Base-by-base conservation (phyloP, 2,329 filamentous ascomycete genomes). In the Arthroderma sp. region DNA sequence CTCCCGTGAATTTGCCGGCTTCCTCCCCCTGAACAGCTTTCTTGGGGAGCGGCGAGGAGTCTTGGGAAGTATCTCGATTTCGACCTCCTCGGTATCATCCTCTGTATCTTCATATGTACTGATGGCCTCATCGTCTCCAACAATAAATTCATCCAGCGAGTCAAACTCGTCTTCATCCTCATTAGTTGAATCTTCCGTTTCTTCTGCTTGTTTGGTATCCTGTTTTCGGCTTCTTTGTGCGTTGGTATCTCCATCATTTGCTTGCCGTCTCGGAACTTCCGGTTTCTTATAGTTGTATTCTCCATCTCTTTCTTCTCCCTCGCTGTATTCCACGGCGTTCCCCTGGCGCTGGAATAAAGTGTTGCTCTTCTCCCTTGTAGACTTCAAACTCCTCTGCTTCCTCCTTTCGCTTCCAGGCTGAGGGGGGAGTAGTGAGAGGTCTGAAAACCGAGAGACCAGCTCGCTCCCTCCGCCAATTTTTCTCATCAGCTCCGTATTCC, bases 111-210 rank as follows among this genome's bases (percentile, higher is more conserved):
- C 59, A 47, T 59, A 51, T 30, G 55, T 62, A 46, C 61, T 65
- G 27, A 56, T 44, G 41, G 64, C 57, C 8, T 65, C 61, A 55
- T 63, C 57, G 50, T 65, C 61, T 41, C 61, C 62, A 47, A 65
- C 59, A 50, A 67, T 61, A 43, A 66, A 67, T 43, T 60, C 63
- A 29, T 64, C 60, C 31, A 66, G 50, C 36, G 63, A 67, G 47
- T 63, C 54, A 40, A 59, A 60, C 28, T 46, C 47, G 40, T 57
- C 57, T 52, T 61, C 57, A 42, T 58, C 54, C 11, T 52, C 49
- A n/a, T 50, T 50, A 49, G 36, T 41, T 50, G 39, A 47, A 49
- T 28, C 31, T 22, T 22, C 15, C 15, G 15, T 22, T 22, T 22
- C 15, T 22, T 22, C 15, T 46, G 3, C 43, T 41, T 1, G 38